A percentile compares a stretch with the other conserved stretches of the same genome.
phyloP scores from a whole-genome alignment of 345 rosid genomes.

The Lepidium didymum region DNA sequence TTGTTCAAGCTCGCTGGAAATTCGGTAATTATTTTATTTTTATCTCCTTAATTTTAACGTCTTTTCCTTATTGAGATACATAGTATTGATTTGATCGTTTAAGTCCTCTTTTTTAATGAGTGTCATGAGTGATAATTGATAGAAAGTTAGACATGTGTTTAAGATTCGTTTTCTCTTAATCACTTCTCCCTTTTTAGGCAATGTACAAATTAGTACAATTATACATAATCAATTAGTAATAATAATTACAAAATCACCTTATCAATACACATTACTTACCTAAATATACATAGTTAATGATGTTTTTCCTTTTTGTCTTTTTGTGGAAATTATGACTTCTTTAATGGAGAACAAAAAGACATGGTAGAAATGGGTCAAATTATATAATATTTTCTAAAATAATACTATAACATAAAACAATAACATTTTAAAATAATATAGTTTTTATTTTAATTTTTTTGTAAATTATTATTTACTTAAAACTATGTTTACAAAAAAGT shows the following conservation, averaged over 20 bases:
- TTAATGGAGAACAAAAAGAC: not conserved
- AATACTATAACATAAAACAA: not conserved
- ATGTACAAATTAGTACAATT: not conserved
- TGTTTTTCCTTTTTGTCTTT: not conserved
- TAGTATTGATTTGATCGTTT: constrained; percentile 21
- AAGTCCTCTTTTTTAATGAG: not conserved
- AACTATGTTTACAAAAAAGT: not conserved
- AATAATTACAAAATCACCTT: constrained; percentile 6
- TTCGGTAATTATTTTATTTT: constrained; percentile 44
- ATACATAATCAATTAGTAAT: not conserved
- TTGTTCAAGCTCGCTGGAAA: constrained; percentile 97
- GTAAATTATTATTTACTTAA: not conserved
- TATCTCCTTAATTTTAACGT: not conserved
- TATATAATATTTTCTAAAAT: not conserved
- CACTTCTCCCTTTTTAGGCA: constrained; percentile 9
- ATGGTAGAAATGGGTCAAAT: not conserved
- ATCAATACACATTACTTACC: not conserved
- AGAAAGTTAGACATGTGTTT: not conserved
- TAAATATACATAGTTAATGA: not conserved
- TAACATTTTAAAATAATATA: not conserved
- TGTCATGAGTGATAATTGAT: constrained; percentile 6
- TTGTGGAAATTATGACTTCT: not conserved
- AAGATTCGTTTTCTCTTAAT: not conserved
- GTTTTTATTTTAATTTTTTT: not conserved
- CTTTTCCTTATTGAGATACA: not conserved